Percentiles rank a stretch among this genome's conserved stretches.
Evolutionary conservation across 2,329 filamentous ascomycete genomes (phyloP).

Genomic region (Trichoderma pleuroti): DNA sequence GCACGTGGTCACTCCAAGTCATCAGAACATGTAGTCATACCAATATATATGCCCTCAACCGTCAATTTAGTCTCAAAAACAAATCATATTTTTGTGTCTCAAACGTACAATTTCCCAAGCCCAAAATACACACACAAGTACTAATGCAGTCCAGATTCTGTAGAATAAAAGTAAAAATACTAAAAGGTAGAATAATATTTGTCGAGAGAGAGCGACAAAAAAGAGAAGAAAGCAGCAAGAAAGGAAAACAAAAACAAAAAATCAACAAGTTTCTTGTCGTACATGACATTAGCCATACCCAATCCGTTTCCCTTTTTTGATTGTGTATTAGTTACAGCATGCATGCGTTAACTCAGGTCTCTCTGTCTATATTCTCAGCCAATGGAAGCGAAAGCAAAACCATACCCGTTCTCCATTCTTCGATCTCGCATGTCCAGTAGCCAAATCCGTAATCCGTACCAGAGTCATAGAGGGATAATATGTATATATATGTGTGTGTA

Average conservation of each 20-base stretch:
- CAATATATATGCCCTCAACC: background rate
- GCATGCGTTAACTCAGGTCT: conserved; percentile 28
- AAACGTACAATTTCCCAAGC: background rate
- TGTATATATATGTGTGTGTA: conserved; percentile 15
- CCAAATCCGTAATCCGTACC: conserved; percentile 18
- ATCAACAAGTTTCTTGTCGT: conserved; percentile 32
- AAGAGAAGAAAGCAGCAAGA: background rate
- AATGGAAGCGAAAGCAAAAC: conserved; percentile 30
- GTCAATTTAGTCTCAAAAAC: background rate
- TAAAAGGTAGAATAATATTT: conserved; percentile 18
- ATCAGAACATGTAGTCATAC: background rate
- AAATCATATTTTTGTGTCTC: background rate
- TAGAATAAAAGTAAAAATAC: background rate
- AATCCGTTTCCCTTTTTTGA: conserved; percentile 33
- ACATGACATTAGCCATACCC: conserved; percentile 34
- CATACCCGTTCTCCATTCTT: conserved; percentile 20
- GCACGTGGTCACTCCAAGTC: background rate
- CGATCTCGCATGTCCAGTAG: conserved; percentile 19
- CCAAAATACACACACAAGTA: background rate
- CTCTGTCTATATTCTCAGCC: conserved; percentile 38
- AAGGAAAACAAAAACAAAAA: conserved; percentile 13
- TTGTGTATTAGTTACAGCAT: conserved; percentile 38
- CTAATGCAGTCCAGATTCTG: background rate
- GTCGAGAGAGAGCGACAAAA: conserved; percentile 1
- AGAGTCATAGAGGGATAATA: conserved; percentile 16